These are phyloP conservation scores for Sarcomyxa edulis DNA, from an alignment of 768 basidiomycete genomes.

Conservation along the genomic window DNA sequence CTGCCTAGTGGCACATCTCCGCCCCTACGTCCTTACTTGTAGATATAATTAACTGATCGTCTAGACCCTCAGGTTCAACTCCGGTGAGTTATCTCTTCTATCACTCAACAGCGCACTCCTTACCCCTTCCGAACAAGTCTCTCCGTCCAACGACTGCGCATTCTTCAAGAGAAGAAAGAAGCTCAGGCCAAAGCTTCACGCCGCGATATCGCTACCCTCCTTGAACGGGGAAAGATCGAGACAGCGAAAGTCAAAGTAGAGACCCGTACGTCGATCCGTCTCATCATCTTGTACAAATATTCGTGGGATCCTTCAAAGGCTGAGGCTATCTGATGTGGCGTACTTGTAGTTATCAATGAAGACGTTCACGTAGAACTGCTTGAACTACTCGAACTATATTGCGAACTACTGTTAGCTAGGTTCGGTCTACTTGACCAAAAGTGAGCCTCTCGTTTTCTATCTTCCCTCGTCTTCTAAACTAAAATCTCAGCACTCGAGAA, in stretches of 20 bases:
- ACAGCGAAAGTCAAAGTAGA: constrained; percentile 85
- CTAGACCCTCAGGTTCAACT: constrained; percentile 32
- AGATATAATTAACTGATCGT: constrained; percentile 16
- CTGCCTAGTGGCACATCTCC: constrained; percentile 2
- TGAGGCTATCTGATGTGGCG: constrained; percentile 5
- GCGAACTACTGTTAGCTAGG: constrained; percentile 87
- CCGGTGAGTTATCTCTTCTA: constrained; percentile 22
- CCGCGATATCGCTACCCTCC: constrained; percentile 73
- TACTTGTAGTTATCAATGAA: constrained; percentile 66
- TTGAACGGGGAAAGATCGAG: constrained; percentile 79
- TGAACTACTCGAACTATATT: constrained; percentile 91
- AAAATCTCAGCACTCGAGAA: constrained; percentile 53
- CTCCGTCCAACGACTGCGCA: constrained; percentile 80
- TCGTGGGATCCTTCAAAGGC: constrained; percentile 2
- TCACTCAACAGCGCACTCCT: neutral
- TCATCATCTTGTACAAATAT: constrained; percentile 16
- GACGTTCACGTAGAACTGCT: constrained; percentile 84
- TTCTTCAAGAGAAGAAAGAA: constrained; percentile 87
- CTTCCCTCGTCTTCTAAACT: constrained; percentile 9
- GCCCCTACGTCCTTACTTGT: neutral
- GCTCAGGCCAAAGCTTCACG: constrained; percentile 69
- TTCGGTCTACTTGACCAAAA: constrained; percentile 89
- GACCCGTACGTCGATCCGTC: constrained; percentile 69
- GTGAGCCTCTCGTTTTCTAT: constrained; percentile 36
- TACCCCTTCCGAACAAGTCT: constrained; percentile 39